phyloP scores from a whole-genome alignment of 2,329 filamentous ascomycete species.

The Neoarthrinium moseri region DNA sequence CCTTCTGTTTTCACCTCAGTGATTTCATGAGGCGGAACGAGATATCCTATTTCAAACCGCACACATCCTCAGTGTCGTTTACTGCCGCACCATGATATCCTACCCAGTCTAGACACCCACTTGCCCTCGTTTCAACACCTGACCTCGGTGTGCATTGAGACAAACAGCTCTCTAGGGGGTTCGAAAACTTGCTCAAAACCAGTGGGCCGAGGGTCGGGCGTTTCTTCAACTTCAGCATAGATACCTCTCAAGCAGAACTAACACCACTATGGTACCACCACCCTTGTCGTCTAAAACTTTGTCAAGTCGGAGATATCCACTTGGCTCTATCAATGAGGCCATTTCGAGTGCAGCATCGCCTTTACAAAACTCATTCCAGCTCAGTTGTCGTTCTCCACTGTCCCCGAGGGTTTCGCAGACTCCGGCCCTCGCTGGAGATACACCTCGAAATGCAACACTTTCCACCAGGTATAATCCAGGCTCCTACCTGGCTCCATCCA shows the following conservation, averaged over 20 bases:
- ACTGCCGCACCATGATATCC: neutral
- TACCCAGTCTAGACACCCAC: neutral
- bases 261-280: constrained; percentile 17
- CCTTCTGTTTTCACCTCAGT: too few relatives aligned
- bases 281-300: constrained; percentile 13
- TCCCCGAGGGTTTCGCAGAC: constrained; percentile 21
- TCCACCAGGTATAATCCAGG: constrained; percentile 14
- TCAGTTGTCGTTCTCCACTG: constrained; percentile 30
- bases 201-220: constrained; percentile 1
- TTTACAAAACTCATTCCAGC: constrained; percentile 25
- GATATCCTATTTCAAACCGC: neutral
- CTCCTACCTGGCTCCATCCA: constrained; percentile 18
- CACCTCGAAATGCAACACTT: constrained; percentile 2
- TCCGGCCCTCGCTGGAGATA: neutral
- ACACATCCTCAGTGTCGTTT: neutral
- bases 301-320: constrained; percentile 13
- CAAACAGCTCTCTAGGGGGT: neutral
- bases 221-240: too few relatives aligned
- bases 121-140: constrained; percentile 1
- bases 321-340: constrained; percentile 18
- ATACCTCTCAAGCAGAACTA: neutral
- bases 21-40: neutral
- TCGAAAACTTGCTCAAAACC: constrained; percentile 14
- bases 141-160: too few relatives aligned
- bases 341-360: constrained; percentile 27